phyloP scores from a whole-genome alignment of 345 rosid species.

The Pugionium cornutum region DNA sequence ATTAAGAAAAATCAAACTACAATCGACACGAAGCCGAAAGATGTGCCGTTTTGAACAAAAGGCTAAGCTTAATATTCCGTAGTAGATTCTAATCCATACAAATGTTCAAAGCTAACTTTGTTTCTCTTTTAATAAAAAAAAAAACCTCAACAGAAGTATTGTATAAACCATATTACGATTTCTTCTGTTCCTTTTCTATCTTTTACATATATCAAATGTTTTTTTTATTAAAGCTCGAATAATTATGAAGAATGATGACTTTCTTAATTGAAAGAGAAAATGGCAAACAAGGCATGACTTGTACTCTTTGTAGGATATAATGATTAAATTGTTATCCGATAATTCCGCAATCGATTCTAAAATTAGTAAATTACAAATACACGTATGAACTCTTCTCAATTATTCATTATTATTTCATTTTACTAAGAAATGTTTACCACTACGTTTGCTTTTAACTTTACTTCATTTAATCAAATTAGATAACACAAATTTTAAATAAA shows the following conservation, averaged over 20 bases:
- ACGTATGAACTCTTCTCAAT: constrained; percentile 23
- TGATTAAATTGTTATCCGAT: constrained; percentile 17
- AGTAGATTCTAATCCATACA: constrained; percentile 28
- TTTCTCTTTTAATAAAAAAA: not conserved
- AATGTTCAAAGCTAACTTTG: constrained; percentile 21
- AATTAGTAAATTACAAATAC: constrained; percentile 26
- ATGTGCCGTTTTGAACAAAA: constrained; percentile 26
- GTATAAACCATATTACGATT: constrained; percentile 8
- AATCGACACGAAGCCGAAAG: constrained; percentile 37
- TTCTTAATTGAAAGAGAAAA: constrained; percentile 22
- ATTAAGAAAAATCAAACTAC: not conserved
- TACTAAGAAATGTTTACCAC: not conserved
- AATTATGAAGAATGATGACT: constrained; percentile 28
- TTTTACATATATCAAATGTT: constrained; percentile 8
- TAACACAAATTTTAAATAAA: not conserved
- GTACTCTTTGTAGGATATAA: constrained; percentile 15
- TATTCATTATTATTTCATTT: constrained; percentile 20
- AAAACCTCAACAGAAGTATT: constrained; percentile 4
- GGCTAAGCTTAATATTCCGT: constrained; percentile 21
- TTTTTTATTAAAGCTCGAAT: constrained; percentile 2
- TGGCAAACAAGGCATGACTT: constrained; percentile 35
- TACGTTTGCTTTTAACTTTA: not conserved
- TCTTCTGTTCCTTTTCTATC: not conserved
- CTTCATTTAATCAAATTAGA: constrained; percentile 7
- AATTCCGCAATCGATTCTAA: constrained; percentile 26